Conservation (phyloP, 2,329 filamentous ascomycete genomes). For the Apiospora koreana region DNA sequence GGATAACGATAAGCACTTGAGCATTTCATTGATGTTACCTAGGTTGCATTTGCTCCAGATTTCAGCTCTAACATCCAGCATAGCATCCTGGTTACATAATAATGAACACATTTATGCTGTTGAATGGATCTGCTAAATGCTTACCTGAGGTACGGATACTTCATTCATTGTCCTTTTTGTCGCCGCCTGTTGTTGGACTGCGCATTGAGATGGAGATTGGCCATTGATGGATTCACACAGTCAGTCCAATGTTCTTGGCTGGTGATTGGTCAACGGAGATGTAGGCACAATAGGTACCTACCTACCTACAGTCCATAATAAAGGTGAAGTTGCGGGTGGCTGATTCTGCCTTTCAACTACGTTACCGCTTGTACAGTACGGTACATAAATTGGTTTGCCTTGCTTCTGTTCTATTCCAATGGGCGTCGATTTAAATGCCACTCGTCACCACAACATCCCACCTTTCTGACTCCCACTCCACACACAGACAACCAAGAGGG, state of each 20-base stretch:
- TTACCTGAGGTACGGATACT: too few relatives aligned
- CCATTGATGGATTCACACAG: too few relatives aligned
- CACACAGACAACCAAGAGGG: conserved; percentile 11
- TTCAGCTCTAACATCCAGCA: background rate
- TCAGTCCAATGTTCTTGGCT: background rate
- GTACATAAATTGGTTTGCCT: background rate
- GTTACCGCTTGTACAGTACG: too few relatives aligned
- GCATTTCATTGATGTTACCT: too few relatives aligned
- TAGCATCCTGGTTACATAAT: background rate
- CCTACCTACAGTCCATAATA: too few relatives aligned
- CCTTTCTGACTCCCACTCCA: conserved; percentile 17
- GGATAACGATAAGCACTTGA: background rate
- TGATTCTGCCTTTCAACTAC: too few relatives aligned
- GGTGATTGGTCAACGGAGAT: background rate
- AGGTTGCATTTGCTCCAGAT: background rate
- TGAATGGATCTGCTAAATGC: too few relatives aligned
- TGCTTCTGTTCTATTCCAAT: background rate
- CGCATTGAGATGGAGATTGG: too few relatives aligned
- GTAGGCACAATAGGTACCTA: background rate
- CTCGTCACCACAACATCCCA: conserved; percentile 27
- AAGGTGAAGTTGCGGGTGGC: too few relatives aligned
- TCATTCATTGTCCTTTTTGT: background rate
- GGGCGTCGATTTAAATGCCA: conserved; percentile 23
- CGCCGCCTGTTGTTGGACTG: too few relatives aligned
- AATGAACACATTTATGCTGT: background rate